Conservation (phyloP, 2,329 filamentous ascomycete genomes). For the Trichophyton rubrum region DNA sequence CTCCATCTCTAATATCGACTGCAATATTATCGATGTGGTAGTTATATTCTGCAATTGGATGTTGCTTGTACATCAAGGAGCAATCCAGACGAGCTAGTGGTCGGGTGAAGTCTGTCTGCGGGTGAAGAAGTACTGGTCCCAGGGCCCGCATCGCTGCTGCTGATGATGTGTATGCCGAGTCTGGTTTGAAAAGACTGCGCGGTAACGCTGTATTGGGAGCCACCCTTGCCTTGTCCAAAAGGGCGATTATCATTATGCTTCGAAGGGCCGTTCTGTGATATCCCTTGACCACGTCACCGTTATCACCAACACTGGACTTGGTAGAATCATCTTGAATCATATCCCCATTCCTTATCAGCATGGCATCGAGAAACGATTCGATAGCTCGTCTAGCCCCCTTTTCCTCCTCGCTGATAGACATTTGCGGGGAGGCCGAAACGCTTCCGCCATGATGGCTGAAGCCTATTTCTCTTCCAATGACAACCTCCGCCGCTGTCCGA, state of each 20-base stretch:
- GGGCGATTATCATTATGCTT: conserved; percentile 47
- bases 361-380: conserved; percentile 43
- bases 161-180: conserved; percentile 46
- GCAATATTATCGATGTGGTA: conserved; percentile 50
- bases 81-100: conserved; percentile 46
- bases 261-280: conserved; percentile 47
- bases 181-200: conserved; percentile 39
- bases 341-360: conserved; percentile 48
- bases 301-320: background rate
- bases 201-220: conserved; percentile 21
- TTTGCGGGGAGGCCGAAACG: conserved; percentile 3
- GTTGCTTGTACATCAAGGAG: conserved; percentile 42
- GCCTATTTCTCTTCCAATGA: conserved; percentile 42
- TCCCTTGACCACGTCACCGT: conserved; percentile 27
- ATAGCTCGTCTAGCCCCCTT: conserved; percentile 32
- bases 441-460: conserved; percentile 4
- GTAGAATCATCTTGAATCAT: conserved; percentile 20
- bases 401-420: background rate
- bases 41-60: conserved; percentile 45
- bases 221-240: conserved; percentile 45
- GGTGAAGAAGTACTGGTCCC: conserved; percentile 43
- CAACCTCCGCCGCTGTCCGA: conserved; percentile 43
- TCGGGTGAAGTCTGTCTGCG: conserved; percentile 45
- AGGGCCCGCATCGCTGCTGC: conserved; percentile 41
- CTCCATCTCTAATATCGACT: conserved; percentile 49